Evolutionary conservation across 2,329 filamentous ascomycete species (phyloP).

Genomic region (Nothophoma quercina): DNA sequence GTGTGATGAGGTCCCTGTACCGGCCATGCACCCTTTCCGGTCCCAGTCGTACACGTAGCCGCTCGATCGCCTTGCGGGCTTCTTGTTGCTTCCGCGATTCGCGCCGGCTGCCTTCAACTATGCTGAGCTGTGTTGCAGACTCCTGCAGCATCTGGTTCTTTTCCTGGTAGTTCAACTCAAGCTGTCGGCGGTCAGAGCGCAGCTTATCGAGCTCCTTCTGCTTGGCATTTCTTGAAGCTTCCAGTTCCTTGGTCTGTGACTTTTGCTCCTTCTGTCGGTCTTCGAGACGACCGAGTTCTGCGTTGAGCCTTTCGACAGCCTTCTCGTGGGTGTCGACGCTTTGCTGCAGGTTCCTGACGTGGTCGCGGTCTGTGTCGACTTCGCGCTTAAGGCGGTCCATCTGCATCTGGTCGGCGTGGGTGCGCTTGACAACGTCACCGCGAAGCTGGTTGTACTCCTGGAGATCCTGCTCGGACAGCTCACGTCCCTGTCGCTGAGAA

Average conservation of each 20-base stretch:
- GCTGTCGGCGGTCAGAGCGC: conserved; percentile 48
- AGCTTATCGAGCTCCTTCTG: conserved; percentile 86
- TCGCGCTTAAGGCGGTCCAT: conserved; percentile 88
- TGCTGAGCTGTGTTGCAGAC: conserved; percentile 80
- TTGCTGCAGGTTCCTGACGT: conserved; percentile 85
- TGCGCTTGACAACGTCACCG: conserved; percentile 83
- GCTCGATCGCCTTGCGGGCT: conserved; percentile 82
- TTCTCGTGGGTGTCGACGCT: conserved; percentile 83
- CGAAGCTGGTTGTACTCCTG: conserved; percentile 88
- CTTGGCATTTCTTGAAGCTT: conserved; percentile 81
- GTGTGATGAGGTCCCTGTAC: conserved; percentile 89
- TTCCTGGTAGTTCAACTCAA: conserved; percentile 83
- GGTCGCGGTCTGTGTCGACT: conserved; percentile 89
- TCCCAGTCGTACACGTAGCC: conserved; percentile 88
- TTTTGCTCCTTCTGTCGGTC: conserved; percentile 73
- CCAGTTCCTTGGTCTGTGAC: conserved; percentile 69
- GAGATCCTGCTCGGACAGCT: conserved; percentile 83
- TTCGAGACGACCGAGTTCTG: conserved; percentile 72
- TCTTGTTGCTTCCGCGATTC: conserved; percentile 82
- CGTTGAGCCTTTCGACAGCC: conserved; percentile 75
- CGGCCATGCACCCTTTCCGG: conserved; percentile 80
- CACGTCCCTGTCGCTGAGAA: conserved; percentile 84
- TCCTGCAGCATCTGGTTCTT: conserved; percentile 91
- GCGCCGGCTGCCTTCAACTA: conserved; percentile 82
- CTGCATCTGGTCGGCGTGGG: conserved; percentile 80